phyloP scores from a whole-genome alignment of 1,139 yeast genomes.

The Geotrichum klebahnii region DNA sequence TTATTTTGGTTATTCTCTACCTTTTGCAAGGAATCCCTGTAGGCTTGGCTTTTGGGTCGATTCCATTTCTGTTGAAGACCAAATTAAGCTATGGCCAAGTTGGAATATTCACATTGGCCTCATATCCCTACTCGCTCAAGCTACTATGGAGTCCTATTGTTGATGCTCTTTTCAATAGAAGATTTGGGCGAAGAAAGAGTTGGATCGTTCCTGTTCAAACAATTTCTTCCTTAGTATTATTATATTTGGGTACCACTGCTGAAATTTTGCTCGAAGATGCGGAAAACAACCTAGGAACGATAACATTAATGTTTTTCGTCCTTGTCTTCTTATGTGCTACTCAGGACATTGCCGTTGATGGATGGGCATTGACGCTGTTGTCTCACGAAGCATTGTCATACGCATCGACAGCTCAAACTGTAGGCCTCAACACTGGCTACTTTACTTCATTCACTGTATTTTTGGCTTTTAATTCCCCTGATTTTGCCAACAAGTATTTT shows the following conservation, averaged over 20 bases:
- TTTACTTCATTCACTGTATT: constrained; percentile 88
- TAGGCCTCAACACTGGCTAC: constrained; percentile 91
- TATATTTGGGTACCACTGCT: constrained; percentile 58
- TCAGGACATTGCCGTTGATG: constrained; percentile 97
- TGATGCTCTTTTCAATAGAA: constrained; percentile 69
- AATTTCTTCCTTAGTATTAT: constrained; percentile 64
- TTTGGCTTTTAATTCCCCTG: constrained; percentile 84
- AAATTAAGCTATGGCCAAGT: constrained; percentile 82
- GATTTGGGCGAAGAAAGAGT: constrained; percentile 76
- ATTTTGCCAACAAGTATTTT: constrained; percentile 82
- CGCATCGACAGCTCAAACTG: constrained; percentile 96
- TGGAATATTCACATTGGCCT: constrained; percentile 84
- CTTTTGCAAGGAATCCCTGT: constrained; percentile 92
- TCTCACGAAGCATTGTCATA: constrained; percentile 77
- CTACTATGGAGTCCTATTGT: constrained; percentile 94
- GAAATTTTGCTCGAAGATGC: constrained; percentile 57
- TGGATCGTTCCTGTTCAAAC: constrained; percentile 95
- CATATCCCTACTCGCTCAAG: constrained; percentile 91
- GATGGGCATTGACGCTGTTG: constrained; percentile 92
- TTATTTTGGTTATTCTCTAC: constrained; percentile 65
- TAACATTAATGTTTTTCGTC: constrained; percentile 64
- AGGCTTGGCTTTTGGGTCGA: constrained; percentile 90
- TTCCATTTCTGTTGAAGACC: constrained; percentile 86
- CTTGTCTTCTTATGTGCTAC: constrained; percentile 90
- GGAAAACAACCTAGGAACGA: constrained; percentile 48